A percentile compares a stretch with the other conserved stretches of the same genome.
These are phyloP conservation scores for Elaeagnus macrophylla DNA, from an alignment of 306 rosid species.

Conservation along the genomic window DNA sequence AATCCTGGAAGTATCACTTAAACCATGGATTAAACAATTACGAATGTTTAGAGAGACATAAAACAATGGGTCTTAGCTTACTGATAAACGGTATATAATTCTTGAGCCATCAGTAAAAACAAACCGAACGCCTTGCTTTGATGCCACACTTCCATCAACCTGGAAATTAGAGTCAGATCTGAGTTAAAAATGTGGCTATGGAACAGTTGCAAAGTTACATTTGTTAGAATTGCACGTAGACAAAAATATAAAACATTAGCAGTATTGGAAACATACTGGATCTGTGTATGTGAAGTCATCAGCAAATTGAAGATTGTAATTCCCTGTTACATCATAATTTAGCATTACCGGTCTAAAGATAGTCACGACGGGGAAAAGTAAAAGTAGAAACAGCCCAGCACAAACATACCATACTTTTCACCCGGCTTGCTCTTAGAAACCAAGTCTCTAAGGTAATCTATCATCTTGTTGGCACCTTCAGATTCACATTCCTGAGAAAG, in stretches of 20 bases:
- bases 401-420: slow-evolving; percentile 68
- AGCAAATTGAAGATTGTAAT: slow-evolving; percentile 69
- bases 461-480: slow-evolving; percentile 84
- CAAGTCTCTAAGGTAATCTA: slow-evolving; percentile 55
- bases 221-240: slow-evolving; percentile 9
- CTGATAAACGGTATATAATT: slow-evolving; percentile 91
- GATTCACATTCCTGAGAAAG: slow-evolving; percentile 82
- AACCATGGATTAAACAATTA: too few relatives aligned
- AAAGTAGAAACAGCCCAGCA: neutral
- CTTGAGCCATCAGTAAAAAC: slow-evolving; percentile 94
- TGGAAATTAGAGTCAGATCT: slow-evolving; percentile 14
- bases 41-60: neutral
- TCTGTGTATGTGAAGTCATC: slow-evolving; percentile 87
- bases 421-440: slow-evolving; percentile 63
- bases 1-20: too few relatives aligned
- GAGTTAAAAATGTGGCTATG: slow-evolving; percentile 7
- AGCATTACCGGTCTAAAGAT: slow-evolving; percentile 8
- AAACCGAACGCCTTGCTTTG: slow-evolving; percentile 95
- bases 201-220: slow-evolving; percentile 1
- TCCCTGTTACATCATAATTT: slow-evolving; percentile 40
- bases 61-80: slow-evolving; percentile 14
- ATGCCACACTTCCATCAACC: slow-evolving; percentile 87
- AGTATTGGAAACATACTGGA: slow-evolving; percentile 50
- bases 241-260: slow-evolving; percentile 6
- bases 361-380: slow-evolving; percentile 10